phyloP scores from a whole-genome alignment of 805 yeast species.

The Kodamaea neixiangensis region DNA sequence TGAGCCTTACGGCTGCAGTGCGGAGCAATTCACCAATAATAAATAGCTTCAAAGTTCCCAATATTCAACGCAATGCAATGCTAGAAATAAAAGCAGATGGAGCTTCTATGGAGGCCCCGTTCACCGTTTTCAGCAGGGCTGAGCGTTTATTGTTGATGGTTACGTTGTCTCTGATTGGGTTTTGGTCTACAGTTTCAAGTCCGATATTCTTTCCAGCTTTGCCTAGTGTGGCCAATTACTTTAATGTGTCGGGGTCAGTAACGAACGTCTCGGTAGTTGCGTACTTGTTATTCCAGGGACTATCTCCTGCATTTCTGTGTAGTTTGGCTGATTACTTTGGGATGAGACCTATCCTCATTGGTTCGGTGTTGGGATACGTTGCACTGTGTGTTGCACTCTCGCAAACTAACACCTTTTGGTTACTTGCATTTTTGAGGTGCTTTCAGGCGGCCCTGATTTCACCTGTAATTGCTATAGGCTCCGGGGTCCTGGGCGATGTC shows the following conservation, averaged over 20 bases:
- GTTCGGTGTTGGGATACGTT: conserved; percentile 55
- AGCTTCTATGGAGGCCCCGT: conserved; percentile 13
- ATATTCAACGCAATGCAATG: neutral
- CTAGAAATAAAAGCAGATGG: neutral
- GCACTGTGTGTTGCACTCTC: conserved; percentile 72
- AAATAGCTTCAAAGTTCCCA: too few relatives aligned
- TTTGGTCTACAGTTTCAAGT: conserved; percentile 70
- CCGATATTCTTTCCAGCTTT: conserved; percentile 85
- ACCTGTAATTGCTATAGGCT: conserved; percentile 69
- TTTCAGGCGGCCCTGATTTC: conserved; percentile 80
- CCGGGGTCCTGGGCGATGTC: conserved; percentile 76
- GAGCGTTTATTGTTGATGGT: conserved; percentile 45
- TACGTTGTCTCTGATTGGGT: conserved; percentile 49
- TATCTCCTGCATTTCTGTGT: conserved; percentile 70
- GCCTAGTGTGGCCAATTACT: conserved; percentile 54
- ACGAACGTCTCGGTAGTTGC: conserved; percentile 78
- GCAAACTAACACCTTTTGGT: conserved; percentile 54
- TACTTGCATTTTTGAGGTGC: conserved; percentile 64
- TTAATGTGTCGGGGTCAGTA: conserved; percentile 55
- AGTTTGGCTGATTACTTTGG: conserved; percentile 71
- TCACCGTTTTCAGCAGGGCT: conserved; percentile 44
- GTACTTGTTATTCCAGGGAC: conserved; percentile 74
- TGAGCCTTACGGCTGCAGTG: neutral
- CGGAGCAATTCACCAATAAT: neutral
- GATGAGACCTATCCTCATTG: conserved; percentile 64